Percentiles rank a stretch among this genome's conserved stretches.
Evolutionary conservation across 73 alveolate species (phyloP).

Genomic region (Tetrahymena malaccensis): DNA sequence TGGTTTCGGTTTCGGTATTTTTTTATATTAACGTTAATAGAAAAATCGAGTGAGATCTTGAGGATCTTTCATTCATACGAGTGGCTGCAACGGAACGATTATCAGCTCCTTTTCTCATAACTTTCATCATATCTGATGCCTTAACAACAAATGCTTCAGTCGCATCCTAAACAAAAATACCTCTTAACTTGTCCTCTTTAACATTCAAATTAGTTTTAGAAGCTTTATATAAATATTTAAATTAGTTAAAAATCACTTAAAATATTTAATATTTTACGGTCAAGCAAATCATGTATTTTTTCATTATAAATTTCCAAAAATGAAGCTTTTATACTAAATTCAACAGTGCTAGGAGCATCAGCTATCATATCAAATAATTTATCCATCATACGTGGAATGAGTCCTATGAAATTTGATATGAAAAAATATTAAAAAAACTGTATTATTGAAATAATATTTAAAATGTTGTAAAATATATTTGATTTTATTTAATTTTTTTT

Average conservation of each 20-base stretch:
- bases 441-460: too few relatives aligned
- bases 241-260: background rate
- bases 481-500: too few relatives aligned
- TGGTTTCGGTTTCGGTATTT: conserved; percentile 71
- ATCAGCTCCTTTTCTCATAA: conserved; percentile 83
- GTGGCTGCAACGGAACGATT: conserved; percentile 96
- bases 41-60: conserved; percentile 91
- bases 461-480: too few relatives aligned
- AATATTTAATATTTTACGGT: conserved; percentile 1
- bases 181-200: conserved; percentile 86
- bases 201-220: conserved; percentile 73
- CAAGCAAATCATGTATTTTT: conserved; percentile 79
- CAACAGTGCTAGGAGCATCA: conserved; percentile 56
- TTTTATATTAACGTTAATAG: conserved; percentile 74
- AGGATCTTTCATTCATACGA: conserved; percentile 90
- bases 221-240: background rate
- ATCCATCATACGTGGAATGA: conserved; percentile 84
- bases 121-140: conserved; percentile 85
- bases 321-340: conserved; percentile 69
- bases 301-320: conserved; percentile 88
- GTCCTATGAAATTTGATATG: conserved; percentile 55
- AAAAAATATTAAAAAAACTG: background rate
- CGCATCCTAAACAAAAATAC: conserved; percentile 87
- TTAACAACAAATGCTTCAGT: conserved; percentile 87
- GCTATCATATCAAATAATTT: conserved; percentile 60